Percentiles rank a stretch among this genome's conserved stretches.
Conservation (phyloP, 1,284 basidiomycete species). For the Flammula alnicola region DNA sequence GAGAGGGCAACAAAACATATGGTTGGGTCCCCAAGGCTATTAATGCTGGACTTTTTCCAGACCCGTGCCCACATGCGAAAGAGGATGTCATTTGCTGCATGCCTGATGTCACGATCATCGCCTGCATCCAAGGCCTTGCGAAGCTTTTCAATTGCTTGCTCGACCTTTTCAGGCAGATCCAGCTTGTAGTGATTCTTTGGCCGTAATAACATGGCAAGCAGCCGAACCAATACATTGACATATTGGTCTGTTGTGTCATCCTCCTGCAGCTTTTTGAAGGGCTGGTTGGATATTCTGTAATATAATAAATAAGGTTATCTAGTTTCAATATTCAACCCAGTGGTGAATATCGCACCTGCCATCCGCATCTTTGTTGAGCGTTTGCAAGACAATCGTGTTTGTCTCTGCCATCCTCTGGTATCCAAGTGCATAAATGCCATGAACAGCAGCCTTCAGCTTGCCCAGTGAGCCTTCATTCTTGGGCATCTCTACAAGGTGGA, state of each 20-base stretch:
- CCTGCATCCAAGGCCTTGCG: neutral
- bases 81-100: neutral
- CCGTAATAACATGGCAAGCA: conserved; percentile 7
- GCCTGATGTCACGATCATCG: too few species aligned
- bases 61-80: neutral
- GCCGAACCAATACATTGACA: neutral
- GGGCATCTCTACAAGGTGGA: neutral
- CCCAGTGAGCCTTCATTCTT: neutral
- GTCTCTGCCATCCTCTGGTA: conserved; percentile 1
- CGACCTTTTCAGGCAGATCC: neutral
- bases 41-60: neutral
- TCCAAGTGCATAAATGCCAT: neutral
- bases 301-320: neutral
- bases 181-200: neutral
- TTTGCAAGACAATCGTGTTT: conserved; percentile 2
- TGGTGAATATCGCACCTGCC: neutral
- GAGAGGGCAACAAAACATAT: conserved; percentile 20
- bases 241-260: neutral
- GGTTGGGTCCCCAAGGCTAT: conserved; percentile 26
- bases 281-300: conserved; percentile 4
- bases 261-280: conserved; percentile 2
- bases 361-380: neutral
- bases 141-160: neutral
- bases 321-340: neutral
- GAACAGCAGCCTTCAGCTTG: neutral